These are phyloP conservation scores for Pseudisothecium myosuroides DNA, from an alignment of 225 moss, liverwort and hornwort species.

Conservation along the genomic window DNA sequence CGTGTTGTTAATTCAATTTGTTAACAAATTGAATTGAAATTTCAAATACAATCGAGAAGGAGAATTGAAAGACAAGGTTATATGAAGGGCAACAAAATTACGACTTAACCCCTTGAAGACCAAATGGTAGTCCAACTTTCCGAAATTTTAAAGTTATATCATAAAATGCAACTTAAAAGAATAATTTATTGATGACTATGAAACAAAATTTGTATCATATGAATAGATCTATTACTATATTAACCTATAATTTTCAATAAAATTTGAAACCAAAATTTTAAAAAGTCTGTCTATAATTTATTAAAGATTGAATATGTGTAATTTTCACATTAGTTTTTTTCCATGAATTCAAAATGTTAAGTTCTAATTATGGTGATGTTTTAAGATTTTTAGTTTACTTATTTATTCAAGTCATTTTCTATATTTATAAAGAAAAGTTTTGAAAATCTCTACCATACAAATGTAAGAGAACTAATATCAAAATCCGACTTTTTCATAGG, in stretches of 20 bases:
- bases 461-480: neutral
- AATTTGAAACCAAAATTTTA: neutral
- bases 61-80: neutral
- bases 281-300: neutral
- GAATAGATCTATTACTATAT: neutral
- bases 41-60: neutral
- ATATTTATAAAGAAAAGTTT: neutral
- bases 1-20: neutral
- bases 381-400: neutral
- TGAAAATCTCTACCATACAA: neutral
- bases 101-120: neutral
- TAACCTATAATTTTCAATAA: neutral
- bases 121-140: neutral
- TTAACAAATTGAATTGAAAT: neutral
- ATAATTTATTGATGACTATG: neutral
- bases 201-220: neutral
- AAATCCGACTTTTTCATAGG: neutral
- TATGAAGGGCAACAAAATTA: neutral
- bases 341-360: neutral
- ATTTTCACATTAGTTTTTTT: neutral
- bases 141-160: neutral
- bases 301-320: neutral
- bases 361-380: neutral
- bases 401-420: neutral
- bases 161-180: neutral